These are phyloP conservation scores for Fusarium papillatum DNA, from an alignment of 2,329 filamentous ascomycete genomes.

Conservation along the genomic window DNA sequence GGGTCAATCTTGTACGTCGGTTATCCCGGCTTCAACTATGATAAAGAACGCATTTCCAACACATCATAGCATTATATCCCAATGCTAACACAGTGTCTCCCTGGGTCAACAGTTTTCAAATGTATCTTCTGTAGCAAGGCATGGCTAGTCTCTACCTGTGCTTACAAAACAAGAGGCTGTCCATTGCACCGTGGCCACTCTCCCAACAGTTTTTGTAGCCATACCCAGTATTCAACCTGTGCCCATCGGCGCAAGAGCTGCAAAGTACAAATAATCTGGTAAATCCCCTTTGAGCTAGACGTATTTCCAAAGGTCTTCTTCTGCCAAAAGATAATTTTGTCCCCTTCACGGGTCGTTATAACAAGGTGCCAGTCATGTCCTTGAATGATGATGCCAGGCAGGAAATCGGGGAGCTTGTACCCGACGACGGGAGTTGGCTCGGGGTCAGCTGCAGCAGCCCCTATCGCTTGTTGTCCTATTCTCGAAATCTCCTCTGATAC, in stretches of 20 bases:
- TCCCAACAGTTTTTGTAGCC: not conserved
- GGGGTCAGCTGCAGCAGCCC: not conserved
- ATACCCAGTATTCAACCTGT: conserved; percentile 3
- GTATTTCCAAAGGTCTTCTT: conserved; percentile 8
- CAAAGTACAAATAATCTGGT: conserved; percentile 7
- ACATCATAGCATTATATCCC: too few species aligned
- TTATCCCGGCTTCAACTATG: too few species aligned
- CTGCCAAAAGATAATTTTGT: conserved; percentile 19
- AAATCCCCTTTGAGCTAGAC: conserved; percentile 12
- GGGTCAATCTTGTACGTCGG: too few species aligned
- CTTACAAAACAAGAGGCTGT: not conserved
- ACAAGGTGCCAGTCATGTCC: conserved; percentile 19
- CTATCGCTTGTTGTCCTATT: not conserved
- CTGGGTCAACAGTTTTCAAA: too few species aligned
- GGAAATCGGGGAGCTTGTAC: not conserved
- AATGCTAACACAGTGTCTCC: too few species aligned
- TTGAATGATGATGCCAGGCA: not conserved
- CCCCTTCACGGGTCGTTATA: not conserved
- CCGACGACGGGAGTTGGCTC: not conserved
- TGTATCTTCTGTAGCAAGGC: too few species aligned
- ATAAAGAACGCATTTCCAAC: too few species aligned
- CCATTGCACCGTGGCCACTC: conserved; percentile 3
- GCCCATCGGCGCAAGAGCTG: conserved; percentile 11
- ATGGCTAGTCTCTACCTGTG: not conserved
- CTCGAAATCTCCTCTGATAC: not conserved